Conservation (phyloP, 78 protist species). For the Dictyostelium capitatum region DNA sequence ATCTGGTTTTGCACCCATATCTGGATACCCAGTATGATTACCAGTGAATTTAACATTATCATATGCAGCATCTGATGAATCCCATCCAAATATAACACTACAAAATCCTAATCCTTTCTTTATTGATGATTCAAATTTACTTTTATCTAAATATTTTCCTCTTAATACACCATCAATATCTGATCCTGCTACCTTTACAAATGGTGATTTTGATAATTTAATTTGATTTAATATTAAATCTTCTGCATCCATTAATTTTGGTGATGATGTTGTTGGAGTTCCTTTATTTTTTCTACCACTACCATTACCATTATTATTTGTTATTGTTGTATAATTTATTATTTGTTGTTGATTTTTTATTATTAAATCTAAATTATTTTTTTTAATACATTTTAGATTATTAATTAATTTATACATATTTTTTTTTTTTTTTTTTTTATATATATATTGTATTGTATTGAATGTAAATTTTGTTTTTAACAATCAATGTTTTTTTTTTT, state of each 20-base stretch:
- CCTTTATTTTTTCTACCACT: neutral
- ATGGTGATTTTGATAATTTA: constrained; percentile 25
- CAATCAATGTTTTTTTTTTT: no score
- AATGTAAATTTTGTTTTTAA: no score
- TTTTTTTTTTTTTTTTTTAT: no score
- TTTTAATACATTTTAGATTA: no score
- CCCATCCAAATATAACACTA: constrained; percentile 85
- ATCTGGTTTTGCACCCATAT: constrained; percentile 53
- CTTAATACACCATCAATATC: constrained; percentile 83
- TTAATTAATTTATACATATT: no score
- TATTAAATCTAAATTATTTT: no score
- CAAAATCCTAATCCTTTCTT: constrained; percentile 80
- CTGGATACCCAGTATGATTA: constrained; percentile 78
- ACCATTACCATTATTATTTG: neutral
- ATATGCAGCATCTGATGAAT: constrained; percentile 46
- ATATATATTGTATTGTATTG: no score
- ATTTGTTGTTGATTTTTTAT: no score
- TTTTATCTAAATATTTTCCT: constrained; percentile 78
- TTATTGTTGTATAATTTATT: neutral
- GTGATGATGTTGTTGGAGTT: no score
- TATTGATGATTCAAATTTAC: constrained; percentile 59
- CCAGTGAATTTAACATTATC: constrained; percentile 67
- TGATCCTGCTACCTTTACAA: constrained; percentile 63
- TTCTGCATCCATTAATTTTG: constrained; percentile 18
- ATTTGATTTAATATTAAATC: constrained; percentile 49